Conservation (phyloP, 345 rosid genomes). For the Eucalyptus tenuipes region DNA sequence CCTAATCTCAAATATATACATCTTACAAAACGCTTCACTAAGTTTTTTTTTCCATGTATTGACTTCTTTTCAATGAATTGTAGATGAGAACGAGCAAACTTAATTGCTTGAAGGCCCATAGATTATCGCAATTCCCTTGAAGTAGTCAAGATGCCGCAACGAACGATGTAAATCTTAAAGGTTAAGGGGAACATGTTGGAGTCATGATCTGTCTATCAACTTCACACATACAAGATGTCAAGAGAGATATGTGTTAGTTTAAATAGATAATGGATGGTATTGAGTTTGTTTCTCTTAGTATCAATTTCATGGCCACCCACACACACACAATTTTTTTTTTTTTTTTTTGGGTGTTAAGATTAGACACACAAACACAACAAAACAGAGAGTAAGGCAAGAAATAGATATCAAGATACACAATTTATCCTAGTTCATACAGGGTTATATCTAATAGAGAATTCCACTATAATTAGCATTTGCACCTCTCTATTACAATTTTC, state of each 20-base stretch:
- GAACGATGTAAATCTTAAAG: not conserved
- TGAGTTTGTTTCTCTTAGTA: not conserved
- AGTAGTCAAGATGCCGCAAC: not conserved
- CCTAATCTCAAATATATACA: not conserved
- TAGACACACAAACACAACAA: not conserved
- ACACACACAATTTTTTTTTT: too few relatives aligned
- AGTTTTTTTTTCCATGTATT: not conserved
- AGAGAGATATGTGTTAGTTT: not conserved
- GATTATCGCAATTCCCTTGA: not conserved
- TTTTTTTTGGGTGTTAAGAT: too few relatives aligned
- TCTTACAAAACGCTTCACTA: too few relatives aligned
- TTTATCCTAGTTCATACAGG: not conserved
- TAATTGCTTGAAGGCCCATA: not conserved
- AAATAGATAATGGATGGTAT: not conserved
- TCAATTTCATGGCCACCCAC: not conserved
- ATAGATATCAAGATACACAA: not conserved
- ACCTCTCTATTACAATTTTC: not conserved
- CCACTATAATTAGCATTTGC: not conserved
- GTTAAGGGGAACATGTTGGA: not conserved
- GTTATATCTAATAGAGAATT: too few relatives aligned
- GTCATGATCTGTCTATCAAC: not conserved
- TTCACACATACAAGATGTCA: not conserved
- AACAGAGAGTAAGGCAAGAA: not conserved
- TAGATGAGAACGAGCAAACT: not conserved
- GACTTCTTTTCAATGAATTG: not conserved